Evolutionary conservation across 176 grass and related monocot genomes (phyloP), one percentile per base, ranked within the genome.

Genomic region (Triticum urartu): DNA sequence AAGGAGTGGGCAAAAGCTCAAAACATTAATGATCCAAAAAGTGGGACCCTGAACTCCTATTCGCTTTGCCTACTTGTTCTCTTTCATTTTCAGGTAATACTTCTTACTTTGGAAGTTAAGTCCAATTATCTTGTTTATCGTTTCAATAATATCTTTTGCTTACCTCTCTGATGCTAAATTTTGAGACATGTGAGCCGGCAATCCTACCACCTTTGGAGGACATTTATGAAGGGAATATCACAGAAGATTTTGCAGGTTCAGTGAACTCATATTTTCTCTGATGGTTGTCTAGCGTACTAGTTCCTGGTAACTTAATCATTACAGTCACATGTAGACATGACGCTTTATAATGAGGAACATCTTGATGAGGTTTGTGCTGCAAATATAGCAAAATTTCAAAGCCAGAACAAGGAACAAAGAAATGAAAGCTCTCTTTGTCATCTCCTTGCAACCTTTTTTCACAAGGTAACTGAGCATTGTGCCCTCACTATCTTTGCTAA

Each of bases 1-100:
- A 98, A 98, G 79, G 96, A 98, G 88, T 98, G 96, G 96, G 96
- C 96, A 12, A 98, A 98, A 92, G 90, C 93, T 81, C 93, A 95
- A 89, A 86, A 89, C 66, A 98, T 98, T 38, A 98, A 98, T 73
- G 90, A 98, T 88, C 87, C 96, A 9, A 98, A 95, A 86, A 64
- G 59, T 59, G 96, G 96, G 22, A 91, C 93, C 79, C 66, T 98
- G 12, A 98, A 98, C 85, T 95, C 96, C 28, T 98, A 91, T 88
- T 98, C 96, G 12, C 84, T 98, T 75, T 98, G 96, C 77, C 80
- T 98, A 79, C 86, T 98, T 73, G 91, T 95, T 63, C 88, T 98
- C 60, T 98, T 92, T 70, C 93, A 98, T 87, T 92, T 98, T 81
- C 96, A 98, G 96, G 96, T 98, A 89, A 74, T 79, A 50, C 79